Conservation (phyloP, 306 rosid species). For the Hippophae gyantsensis region DNA sequence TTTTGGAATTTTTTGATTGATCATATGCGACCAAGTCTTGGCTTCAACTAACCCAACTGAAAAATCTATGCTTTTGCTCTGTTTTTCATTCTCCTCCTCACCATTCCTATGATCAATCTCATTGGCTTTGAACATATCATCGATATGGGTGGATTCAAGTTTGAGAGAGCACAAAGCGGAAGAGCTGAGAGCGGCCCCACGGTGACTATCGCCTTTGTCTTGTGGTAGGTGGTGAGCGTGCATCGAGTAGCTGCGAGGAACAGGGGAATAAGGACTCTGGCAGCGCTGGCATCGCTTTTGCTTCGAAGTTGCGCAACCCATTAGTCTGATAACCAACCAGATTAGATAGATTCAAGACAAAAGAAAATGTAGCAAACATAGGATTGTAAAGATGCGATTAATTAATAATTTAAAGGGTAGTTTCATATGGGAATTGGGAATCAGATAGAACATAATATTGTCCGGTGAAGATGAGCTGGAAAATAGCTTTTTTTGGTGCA, state of each 20-base stretch:
- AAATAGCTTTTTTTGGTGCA: not conserved
- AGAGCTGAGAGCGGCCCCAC: conserved; percentile 71
- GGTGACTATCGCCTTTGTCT: conserved; percentile 44
- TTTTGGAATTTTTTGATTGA: conserved; percentile 59
- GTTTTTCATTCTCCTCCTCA: not conserved
- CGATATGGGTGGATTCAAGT: conserved; percentile 21
- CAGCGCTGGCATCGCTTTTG: conserved; percentile 67
- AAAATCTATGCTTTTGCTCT: conserved; percentile 24
- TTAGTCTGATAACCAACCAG: conserved; percentile 11
- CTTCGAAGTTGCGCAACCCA: conserved; percentile 91
- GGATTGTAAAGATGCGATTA: not conserved
- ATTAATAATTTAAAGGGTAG: not conserved
- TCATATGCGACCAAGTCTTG: conserved; percentile 72
- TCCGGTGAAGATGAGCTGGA: conserved; percentile 13
- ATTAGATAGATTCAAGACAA: not conserved
- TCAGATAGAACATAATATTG: conserved; percentile 4
- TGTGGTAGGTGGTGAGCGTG: conserved; percentile 74
- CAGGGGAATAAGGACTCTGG: conserved; percentile 51
- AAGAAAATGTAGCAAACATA: not conserved
- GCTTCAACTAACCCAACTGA: conserved; percentile 46
- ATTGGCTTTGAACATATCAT: not conserved
- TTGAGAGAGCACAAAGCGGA: conserved; percentile 67
- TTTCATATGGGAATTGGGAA: conserved; percentile 1
- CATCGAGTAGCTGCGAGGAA: conserved; percentile 71
- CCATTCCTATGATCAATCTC: not conserved